Conservation (phyloP, 192 early-diverging fungal species). For the Podila epicladia region DNA sequence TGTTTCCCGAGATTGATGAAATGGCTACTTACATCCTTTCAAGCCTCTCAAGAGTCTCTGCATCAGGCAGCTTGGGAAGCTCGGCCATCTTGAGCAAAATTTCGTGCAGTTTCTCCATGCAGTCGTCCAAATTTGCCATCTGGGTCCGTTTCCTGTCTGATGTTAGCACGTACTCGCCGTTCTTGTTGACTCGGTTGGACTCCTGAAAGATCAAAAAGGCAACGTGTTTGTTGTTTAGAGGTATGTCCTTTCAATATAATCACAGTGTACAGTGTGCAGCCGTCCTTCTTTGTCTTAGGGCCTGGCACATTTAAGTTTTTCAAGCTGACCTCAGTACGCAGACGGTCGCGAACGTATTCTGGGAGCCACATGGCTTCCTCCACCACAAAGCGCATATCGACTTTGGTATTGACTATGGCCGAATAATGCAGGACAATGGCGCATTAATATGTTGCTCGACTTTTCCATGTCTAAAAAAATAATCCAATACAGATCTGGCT, state of each 20-base stretch:
- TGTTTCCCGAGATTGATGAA: no score
- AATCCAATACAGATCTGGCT: no score
- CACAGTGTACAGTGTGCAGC: background rate
- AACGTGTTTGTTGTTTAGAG: background rate
- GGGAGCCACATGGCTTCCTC: constrained; percentile 79
- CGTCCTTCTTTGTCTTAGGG: background rate
- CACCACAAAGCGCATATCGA: constrained; percentile 78
- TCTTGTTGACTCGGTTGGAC: constrained; percentile 68
- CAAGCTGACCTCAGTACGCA: constrained; percentile 58
- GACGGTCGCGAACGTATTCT: constrained; percentile 67
- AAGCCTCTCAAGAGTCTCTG: constrained; percentile 69
- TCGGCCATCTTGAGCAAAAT: constrained; percentile 67
- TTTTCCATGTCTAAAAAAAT: background rate
- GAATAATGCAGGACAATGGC: background rate
- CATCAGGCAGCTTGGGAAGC: constrained; percentile 72
- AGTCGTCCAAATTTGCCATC: constrained; percentile 81
- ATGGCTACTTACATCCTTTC: constrained; percentile 59
- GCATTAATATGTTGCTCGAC: background rate
- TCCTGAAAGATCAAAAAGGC: constrained; percentile 42
- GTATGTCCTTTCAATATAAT: background rate
- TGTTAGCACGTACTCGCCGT: constrained; percentile 75
- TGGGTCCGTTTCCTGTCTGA: constrained; percentile 85
- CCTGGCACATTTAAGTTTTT: background rate
- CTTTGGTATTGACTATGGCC: constrained; percentile 84
- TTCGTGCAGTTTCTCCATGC: constrained; percentile 74